Evolutionary conservation across 176 grass and related monocot species (phyloP), one percentile per base, ranked within the genome.

Genomic region (Musa acuminata): DNA sequence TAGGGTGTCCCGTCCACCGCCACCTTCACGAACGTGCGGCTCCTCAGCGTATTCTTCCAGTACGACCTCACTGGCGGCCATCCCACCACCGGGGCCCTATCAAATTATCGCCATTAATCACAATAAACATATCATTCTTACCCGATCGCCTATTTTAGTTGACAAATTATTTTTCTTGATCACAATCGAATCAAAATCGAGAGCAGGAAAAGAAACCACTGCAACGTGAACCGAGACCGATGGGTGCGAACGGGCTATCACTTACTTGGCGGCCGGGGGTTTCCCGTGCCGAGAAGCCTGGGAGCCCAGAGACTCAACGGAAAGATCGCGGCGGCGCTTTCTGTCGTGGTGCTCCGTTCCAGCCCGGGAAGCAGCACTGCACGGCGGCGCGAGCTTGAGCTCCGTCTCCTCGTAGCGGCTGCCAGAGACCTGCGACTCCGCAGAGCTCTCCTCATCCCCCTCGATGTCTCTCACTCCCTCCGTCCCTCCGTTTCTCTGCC

Each of bases 1-100:
- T 92, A 96, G 0, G 89, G 93, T n/a, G 89, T 87, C n/a, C 93
- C 93, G 53, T 96, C 93, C 22, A 96, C 93, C 72, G 87, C 87
- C 76, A 96, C 93, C 80, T 96, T 96, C n/a, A 96, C 89, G 85
- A 86, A 92, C 69, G 91, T 92, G 77, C 85, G 72, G 52, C 75
- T 85, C 67, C 71, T 83, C 87, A 92, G 52, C 69, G 80, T 82
- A 85, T 90, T 90, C 78, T 84, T 82, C 14, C 93, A 77, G 87
- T 80, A 92, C 2, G 89, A 82, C 51, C 87, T 81, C 83, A 92
- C 93, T 19, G 89, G 93, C 13, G 93, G 93, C 93, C 93, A 96
- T n/a, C 93, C 89, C 73, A 96, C 77, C 29, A 89, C 92, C 48
- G 75, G 79, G 57, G 79, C 88, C 83, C 91, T 90, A 69, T 1